Base-by-base conservation (phyloP, 1,139 yeast species). In the Diutina pseudorugosa region DNA sequence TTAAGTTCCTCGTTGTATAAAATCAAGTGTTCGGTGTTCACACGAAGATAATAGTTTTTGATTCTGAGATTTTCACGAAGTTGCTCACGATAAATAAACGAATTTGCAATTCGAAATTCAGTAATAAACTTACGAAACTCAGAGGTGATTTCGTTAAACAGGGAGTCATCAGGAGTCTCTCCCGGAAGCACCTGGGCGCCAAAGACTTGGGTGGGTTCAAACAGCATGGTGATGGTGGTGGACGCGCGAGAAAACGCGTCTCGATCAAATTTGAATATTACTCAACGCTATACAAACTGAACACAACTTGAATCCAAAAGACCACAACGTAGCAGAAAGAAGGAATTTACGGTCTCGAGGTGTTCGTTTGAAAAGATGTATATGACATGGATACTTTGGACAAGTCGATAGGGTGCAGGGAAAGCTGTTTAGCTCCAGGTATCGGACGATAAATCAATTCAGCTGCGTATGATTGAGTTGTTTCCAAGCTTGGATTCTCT, bases 1-100 rank as follows among this genome's bases (percentile, higher is more conserved):
- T 90, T 91, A 54, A 94, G 74, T 59, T 88, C 95, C 63, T 90
- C 98, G 64, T 89, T 87, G 70, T 80, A 93, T 4, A 90, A 84
- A 56, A 91, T 85, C 55, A 94, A 72, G 65, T 94, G 96, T 54
- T 86, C 96, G 52, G 89, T 76, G 60, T 88, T 83, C 20, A 94
- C 95, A 5, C 80, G 77, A 52, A 94, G 70, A 51, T 76, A 79
- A 67, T 83, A 90, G 62, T 84, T 82, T 57, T 85, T 83, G 58
- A 89, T 83, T 54, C 91, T 73, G 53, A 94, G 73, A 65, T 91
- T 90, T 61, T 90, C 96, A 60, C 97, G 76, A 53, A 94, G 74
- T 65, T 91, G 97, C 60, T 90, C 96, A 73, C 98, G 76, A 72
- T 94, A 94, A 48, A 90, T 73, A 67, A 87, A 93, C 64, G 83